Conservation (phyloP, 192 early-diverging fungal species). For the Radiomyces spectabilis region DNA sequence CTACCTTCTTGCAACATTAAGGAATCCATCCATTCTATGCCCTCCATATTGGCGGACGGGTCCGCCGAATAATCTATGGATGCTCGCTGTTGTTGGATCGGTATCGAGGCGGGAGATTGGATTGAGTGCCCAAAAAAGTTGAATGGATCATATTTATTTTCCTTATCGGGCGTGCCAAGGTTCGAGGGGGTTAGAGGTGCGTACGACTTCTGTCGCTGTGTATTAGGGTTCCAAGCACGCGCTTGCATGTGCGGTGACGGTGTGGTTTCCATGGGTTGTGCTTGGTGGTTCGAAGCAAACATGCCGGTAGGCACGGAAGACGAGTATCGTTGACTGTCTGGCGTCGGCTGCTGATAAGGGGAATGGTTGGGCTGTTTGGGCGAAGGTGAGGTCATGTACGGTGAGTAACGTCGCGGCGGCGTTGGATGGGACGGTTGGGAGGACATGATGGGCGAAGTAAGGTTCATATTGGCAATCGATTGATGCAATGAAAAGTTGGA, state of each 20-base stretch:
- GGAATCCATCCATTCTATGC: no score
- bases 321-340: not conserved
- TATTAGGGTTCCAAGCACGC: not conserved
- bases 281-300: no score
- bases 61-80: no score
- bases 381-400: slow-evolving; percentile 9
- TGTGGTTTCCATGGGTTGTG: no score
- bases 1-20: no score
- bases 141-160: slow-evolving; percentile 17
- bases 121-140: no score
- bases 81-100: no score
- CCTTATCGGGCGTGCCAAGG: slow-evolving; percentile 16
- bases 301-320: no score
- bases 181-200: slow-evolving; percentile 21
- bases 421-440: slow-evolving; percentile 8
- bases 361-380: slow-evolving; percentile 4
- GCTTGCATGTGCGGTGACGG: not conserved
- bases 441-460: slow-evolving; percentile 25
- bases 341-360: not conserved
- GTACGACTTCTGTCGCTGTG: slow-evolving; percentile 14
- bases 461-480: slow-evolving; percentile 26
- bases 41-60: no score
- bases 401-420: slow-evolving; percentile 21
- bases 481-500: slow-evolving; percentile 14
- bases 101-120: no score